Evolutionary conservation across 2,329 filamentous ascomycete genomes (phyloP).

Genomic region (Colletotrichum eremochloae): DNA sequence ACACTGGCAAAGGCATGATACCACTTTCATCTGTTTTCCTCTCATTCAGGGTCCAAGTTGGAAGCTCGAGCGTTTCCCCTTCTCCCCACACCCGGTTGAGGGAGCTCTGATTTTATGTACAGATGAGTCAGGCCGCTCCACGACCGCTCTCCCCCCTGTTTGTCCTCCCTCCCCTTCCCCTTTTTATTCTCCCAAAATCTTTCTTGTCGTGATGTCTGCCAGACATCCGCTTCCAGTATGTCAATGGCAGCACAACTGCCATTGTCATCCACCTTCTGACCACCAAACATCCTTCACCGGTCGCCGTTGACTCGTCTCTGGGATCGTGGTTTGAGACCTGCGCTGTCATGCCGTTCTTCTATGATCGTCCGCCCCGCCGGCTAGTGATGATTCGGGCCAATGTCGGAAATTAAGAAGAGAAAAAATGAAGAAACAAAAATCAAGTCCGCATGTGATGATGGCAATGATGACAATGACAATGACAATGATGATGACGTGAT

Average conservation of each 20-base stretch:
- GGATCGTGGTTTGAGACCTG: constrained; percentile 28
- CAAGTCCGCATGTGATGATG: constrained; percentile 40
- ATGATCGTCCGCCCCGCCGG: constrained; percentile 36
- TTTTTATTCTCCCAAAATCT: neutral
- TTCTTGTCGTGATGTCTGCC: constrained; percentile 7
- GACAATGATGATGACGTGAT: constrained; percentile 32
- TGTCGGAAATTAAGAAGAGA: constrained; percentile 38
- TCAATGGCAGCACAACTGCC: constrained; percentile 8
- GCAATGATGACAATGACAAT: constrained; percentile 24
- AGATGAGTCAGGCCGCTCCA: constrained; percentile 31
- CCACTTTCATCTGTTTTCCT: constrained; percentile 37
- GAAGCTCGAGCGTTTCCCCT: constrained; percentile 26
- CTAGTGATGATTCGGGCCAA: constrained; percentile 39
- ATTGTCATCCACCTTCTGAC: constrained; percentile 12
- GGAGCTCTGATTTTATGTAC: constrained; percentile 40
- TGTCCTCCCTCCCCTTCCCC: constrained; percentile 18
- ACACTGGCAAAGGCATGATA: constrained; percentile 3
- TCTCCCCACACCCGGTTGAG: constrained; percentile 1
- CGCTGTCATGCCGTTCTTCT: constrained; percentile 38
- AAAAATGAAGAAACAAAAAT: constrained; percentile 30
- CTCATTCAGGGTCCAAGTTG: constrained; percentile 30
- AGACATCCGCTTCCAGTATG: constrained; percentile 10
- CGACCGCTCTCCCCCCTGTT: constrained; percentile 26
- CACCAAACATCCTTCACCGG: constrained; percentile 21
- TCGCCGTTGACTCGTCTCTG: constrained; percentile 32